These are phyloP conservation scores for Pythium myriotylum DNA, from an alignment of 352 stramenopile species.

Conservation along the genomic window DNA sequence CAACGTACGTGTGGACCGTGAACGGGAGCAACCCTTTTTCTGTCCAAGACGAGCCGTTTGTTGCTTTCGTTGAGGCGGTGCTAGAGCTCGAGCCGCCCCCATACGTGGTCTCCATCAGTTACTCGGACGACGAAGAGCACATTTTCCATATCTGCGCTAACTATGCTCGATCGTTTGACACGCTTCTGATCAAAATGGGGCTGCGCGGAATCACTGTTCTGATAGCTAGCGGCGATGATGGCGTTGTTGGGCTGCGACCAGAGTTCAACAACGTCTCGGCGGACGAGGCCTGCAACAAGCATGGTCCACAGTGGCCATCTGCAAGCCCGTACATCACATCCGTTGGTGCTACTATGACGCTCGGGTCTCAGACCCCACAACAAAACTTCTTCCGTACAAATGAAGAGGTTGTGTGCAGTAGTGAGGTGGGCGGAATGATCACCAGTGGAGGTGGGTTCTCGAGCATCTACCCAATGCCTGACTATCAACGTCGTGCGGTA, in stretches of 20 bases:
- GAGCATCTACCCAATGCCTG: constrained; percentile 70
- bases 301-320: constrained; percentile 75
- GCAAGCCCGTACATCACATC: constrained; percentile 90
- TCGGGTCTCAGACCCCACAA: constrained; percentile 29
- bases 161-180: constrained; percentile 84
- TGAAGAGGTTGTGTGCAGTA: constrained; percentile 82
- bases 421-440: constrained; percentile 70
- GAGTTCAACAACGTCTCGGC: constrained; percentile 60
- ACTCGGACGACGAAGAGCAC: constrained; percentile 91
- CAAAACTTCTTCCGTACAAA: constrained; percentile 67
- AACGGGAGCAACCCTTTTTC: constrained; percentile 88
- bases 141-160: constrained; percentile 74
- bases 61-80: constrained; percentile 76
- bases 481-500: constrained; percentile 76
- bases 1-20: constrained; percentile 82
- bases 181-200: constrained; percentile 89
- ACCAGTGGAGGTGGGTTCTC: constrained; percentile 90
- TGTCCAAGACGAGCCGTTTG: constrained; percentile 80
- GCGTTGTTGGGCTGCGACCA: constrained; percentile 72
- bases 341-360: constrained; percentile 87
- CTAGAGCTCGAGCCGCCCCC: constrained; percentile 70
- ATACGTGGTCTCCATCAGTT: constrained; percentile 88
- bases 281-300: constrained; percentile 61
- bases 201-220: constrained; percentile 86
- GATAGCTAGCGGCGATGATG: constrained; percentile 87